Percentiles rank a stretch among this genome's conserved stretches.
Evolutionary conservation across 2,329 filamentous ascomycete species (phyloP).

Genomic region (Phaeosphaeria sp.): DNA sequence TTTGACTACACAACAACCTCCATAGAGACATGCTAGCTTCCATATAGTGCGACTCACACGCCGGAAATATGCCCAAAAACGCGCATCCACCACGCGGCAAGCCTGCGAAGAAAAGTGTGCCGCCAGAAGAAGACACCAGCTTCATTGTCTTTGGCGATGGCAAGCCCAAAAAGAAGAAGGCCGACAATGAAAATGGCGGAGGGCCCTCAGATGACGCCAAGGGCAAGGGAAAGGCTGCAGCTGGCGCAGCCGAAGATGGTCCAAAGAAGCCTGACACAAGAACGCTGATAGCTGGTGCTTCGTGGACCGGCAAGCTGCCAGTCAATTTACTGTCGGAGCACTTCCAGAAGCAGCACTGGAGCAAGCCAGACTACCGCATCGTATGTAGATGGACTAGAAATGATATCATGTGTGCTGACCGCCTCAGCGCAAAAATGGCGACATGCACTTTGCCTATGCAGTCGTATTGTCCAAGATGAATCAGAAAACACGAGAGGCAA

Average conservation of each 20-base stretch:
- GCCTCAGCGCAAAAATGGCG: conserved; percentile 70
- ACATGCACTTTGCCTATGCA: conserved; percentile 75
- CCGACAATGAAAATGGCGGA: conserved; percentile 21
- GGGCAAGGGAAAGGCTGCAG: conserved; percentile 42
- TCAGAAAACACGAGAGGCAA: conserved; percentile 80
- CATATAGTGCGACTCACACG: background rate
- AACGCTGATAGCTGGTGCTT: conserved; percentile 90
- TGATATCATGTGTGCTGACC: conserved; percentile 9
- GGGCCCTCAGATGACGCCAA: conserved; percentile 26
- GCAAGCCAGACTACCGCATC: conserved; percentile 89
- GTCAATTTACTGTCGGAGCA: conserved; percentile 93
- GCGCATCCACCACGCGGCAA: conserved; percentile 54
- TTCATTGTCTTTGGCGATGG: conserved; percentile 58
- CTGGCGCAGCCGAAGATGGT: conserved; percentile 43
- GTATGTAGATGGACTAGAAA: conserved; percentile 48
- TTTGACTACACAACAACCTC: background rate
- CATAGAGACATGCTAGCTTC: background rate
- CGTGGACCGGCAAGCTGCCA: conserved; percentile 96
- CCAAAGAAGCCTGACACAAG: conserved; percentile 68
- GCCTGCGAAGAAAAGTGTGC: conserved; percentile 49
- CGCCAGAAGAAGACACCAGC: conserved; percentile 56
- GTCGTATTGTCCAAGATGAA: conserved; percentile 79
- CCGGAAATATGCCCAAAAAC: conserved; percentile 55
- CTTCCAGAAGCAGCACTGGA: conserved; percentile 96
- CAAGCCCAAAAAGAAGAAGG: conserved; percentile 52